These are phyloP conservation scores for Euryodendron excelsum DNA, from an alignment of 148 eudicot genomes.

Conservation along the genomic window DNA sequence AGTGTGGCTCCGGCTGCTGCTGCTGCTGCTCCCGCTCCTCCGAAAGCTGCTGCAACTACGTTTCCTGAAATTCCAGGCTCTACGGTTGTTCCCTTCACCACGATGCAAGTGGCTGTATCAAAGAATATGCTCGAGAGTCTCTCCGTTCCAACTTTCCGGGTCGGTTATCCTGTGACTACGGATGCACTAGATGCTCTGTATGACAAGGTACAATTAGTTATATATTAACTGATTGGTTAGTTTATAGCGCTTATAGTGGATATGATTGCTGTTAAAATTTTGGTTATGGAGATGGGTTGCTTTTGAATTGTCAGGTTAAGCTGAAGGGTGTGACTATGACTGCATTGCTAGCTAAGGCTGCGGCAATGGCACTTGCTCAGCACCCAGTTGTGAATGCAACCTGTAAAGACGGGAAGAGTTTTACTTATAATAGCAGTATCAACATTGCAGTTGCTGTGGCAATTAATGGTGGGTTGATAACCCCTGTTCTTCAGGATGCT, in stretches of 20 bases:
- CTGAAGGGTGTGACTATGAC: constrained; percentile 90
- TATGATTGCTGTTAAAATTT: neutral
- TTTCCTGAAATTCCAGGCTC: constrained; percentile 57
- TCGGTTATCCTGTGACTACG: constrained; percentile 70
- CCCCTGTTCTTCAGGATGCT: no score
- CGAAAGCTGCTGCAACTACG: no score
- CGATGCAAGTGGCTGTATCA: constrained; percentile 79
- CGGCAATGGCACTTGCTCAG: constrained; percentile 60
- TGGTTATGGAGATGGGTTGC: neutral
- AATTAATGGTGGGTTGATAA: no score
- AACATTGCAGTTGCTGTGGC: no score
- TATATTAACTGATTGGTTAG: neutral
- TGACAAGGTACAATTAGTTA: constrained; percentile 47
- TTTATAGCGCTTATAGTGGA: neutral
- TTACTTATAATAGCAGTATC: no score
- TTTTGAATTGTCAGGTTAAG: constrained; percentile 52
- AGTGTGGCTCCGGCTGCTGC: constrained; percentile 15
- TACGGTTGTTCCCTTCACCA: constrained; percentile 75
- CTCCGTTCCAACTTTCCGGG: constrained; percentile 75
- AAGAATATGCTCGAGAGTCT: constrained; percentile 85
- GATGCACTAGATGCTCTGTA: constrained; percentile 86
- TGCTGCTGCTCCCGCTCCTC: no score
- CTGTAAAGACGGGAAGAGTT: no score
- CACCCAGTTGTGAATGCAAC: no score
- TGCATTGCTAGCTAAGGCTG: constrained; percentile 79